Conservation (phyloP, 345 rosid genomes). For the Rhizophora mangle region DNA sequence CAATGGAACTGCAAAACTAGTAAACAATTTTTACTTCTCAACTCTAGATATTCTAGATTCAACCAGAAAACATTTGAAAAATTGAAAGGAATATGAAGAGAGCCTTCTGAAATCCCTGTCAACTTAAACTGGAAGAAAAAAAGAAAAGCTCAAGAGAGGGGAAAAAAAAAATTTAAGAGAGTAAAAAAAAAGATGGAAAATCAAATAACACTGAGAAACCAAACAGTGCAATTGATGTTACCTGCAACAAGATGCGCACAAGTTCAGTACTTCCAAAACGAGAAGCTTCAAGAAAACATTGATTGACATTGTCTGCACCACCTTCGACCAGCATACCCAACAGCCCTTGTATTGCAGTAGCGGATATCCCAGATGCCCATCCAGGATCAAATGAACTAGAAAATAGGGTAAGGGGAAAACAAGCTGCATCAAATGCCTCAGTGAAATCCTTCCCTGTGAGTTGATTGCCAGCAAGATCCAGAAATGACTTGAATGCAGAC, state of each 20-base stretch:
- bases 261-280: constrained; percentile 99
- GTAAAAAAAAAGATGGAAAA: no score
- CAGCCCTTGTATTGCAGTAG: constrained; percentile 80
- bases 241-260: constrained; percentile 90
- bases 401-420: constrained; percentile 91
- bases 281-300: constrained; percentile 98
- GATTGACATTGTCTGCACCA: constrained; percentile 93
- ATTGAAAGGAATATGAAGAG: no score
- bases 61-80: no score
- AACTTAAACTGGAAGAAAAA: no score
- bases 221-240: constrained; percentile 11
- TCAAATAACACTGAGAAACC: no score
- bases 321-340: constrained; percentile 90
- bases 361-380: constrained; percentile 94
- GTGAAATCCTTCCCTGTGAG: constrained; percentile 97
- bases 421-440: constrained; percentile 98
- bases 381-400: constrained; percentile 90
- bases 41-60: no score
- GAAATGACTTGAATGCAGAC: constrained; percentile 84
- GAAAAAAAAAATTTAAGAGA: no score
- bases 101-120: no score
- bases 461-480: constrained; percentile 84
- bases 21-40: no score
- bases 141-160: no score
- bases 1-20: no score